Percentiles rank a stretch among this genome's conserved stretches.
These are phyloP conservation scores for Penicillium sp. DNA, from an alignment of 2,329 filamentous ascomycete species.

Conservation along the genomic window DNA sequence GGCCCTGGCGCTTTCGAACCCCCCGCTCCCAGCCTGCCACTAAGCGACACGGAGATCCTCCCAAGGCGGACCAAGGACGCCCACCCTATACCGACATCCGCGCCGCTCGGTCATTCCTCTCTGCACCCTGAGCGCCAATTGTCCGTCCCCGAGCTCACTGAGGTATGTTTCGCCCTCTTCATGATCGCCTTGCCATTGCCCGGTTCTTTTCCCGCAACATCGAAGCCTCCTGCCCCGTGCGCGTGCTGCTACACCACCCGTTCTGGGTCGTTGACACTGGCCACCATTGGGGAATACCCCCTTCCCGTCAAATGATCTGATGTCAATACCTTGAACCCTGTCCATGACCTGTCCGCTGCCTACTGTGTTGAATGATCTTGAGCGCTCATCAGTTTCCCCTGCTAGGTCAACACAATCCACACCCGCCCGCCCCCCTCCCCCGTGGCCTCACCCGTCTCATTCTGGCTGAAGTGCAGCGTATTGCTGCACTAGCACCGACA, in stretches of 20 bases:
- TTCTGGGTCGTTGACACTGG: constrained; percentile 6
- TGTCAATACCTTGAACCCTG: background rate
- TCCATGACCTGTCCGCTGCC: background rate
- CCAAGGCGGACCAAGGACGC: constrained; percentile 28
- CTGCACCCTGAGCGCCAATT: constrained; percentile 19
- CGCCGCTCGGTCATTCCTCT: constrained; percentile 6
- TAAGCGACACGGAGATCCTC: constrained; percentile 43
- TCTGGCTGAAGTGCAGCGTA: constrained; percentile 37
- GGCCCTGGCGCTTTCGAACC: constrained; percentile 27
- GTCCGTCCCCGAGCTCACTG: constrained; percentile 7
- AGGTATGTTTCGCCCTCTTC: constrained; percentile 17
- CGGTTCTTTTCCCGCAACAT: constrained; percentile 10
- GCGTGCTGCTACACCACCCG: constrained; percentile 22
- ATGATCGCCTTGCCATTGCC: constrained; percentile 6
- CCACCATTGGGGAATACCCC: constrained; percentile 15
- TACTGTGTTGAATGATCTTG: constrained; percentile 15
- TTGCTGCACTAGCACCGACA: constrained; percentile 37
- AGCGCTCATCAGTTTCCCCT: constrained; percentile 30
- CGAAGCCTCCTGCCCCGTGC: constrained; percentile 22
- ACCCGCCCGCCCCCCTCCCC: constrained; percentile 17
- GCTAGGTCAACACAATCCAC: constrained; percentile 34
- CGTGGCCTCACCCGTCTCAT: constrained; percentile 25
- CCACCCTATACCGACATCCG: constrained; percentile 18
- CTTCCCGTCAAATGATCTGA: constrained; percentile 1
- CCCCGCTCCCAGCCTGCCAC: constrained; percentile 38